Conservation (phyloP, 768 basidiomycete species). For the Hypholoma sublateritium region DNA sequence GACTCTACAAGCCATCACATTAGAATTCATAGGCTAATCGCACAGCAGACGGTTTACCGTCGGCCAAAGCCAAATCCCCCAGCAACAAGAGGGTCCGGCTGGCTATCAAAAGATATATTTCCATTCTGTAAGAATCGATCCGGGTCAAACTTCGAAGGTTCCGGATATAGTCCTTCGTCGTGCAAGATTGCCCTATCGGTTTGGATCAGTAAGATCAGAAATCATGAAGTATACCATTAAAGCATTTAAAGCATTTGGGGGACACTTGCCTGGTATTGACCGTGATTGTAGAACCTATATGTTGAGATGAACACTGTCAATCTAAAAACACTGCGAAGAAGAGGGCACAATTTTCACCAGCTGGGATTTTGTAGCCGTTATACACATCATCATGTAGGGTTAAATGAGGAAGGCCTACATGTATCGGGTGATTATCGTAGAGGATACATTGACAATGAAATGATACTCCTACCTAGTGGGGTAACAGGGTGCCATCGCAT, state of each 20-base stretch:
- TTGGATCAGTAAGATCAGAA: neutral
- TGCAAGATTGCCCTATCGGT: neutral
- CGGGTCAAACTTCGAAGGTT: neutral
- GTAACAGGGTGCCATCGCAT: neutral
- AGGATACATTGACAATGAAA: neutral
- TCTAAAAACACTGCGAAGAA: neutral
- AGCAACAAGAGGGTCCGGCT: neutral
- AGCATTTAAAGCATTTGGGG: neutral
- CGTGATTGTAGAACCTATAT: neutral
- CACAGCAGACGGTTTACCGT: no score
- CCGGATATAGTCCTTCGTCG: neutral
- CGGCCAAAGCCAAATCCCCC: neutral
- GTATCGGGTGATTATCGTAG: neutral
- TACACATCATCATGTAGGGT: neutral
- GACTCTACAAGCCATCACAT: conserved; percentile 17
- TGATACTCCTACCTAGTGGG: neutral
- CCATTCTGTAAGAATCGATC: conserved; percentile 1
- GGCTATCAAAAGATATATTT: neutral
- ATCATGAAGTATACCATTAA: neutral
- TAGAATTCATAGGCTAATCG: no score
- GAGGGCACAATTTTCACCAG: neutral
- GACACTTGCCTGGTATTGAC: neutral
- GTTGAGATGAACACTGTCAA: neutral
- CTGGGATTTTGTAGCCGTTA: neutral
- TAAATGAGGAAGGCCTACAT: neutral